Base-by-base conservation (phyloP, 345 rosid species). In the Passiflora organensis region DNA sequence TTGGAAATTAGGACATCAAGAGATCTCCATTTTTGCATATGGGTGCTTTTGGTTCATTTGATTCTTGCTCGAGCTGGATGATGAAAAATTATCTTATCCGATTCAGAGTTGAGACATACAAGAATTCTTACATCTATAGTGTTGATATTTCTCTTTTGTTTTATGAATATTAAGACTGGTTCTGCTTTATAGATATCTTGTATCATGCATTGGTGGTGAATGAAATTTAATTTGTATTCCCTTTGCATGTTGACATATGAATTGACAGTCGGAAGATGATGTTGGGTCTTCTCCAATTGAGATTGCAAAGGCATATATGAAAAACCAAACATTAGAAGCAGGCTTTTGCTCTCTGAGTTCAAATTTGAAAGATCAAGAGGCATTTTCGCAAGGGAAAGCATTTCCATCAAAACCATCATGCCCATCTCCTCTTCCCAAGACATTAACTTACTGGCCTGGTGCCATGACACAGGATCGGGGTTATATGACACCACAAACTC, bases 381-480 rank as follows among this genome's bases (percentile, higher is more conserved):
- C 56, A 15, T 57, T 58, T 60, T 39, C 62, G 20, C 56, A 43
- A 9, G 57, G 49, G 36, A 77, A 77, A 55, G 76, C 64, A 50
- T 58, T 62, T 73, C 72, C 71, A 53, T 62, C 61, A 36, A 80
- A 82, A 51, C 65, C 81, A 46, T 72, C 53, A 55, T 32, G 60
- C 47, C 68, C 82, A 62, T 77, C 84, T 59, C 73, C 86, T 48
- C 76, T 74, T 17, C 78, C 72, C 6, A 81, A 75, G 70, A 65
- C 95, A 37, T 75, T 81, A 19, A 50, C 77, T 45, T 59, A 84
- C 63, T 93, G 96, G 99, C 96, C 99, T n/a, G 99, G 94, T 72
- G 79, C 94, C 48, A 68, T 66, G 71, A 73, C 80, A 60, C 79
- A 63, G 50, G 89, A 82, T 76, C 85, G 69, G 51, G 57, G 5